These are phyloP conservation scores for Pilasporangium apinafurcum DNA, from an alignment of 352 stramenopile species.

Conservation along the genomic window DNA sequence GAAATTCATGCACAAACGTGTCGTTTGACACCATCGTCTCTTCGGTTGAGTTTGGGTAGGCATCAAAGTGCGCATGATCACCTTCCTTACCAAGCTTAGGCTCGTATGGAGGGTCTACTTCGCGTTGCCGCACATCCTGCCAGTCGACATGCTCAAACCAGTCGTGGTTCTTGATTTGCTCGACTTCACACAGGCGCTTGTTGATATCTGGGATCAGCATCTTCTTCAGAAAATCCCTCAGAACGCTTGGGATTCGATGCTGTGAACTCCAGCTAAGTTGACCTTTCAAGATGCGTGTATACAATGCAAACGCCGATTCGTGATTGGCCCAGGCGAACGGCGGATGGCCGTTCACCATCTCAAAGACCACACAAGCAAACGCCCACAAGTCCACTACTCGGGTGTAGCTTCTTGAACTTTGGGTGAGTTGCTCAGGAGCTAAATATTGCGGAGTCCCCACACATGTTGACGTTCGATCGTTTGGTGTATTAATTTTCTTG, in stretches of 20 bases:
- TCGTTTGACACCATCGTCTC: constrained; percentile 24
- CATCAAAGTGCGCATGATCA: constrained; percentile 60
- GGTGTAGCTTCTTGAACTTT: constrained; percentile 61
- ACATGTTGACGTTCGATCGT: constrained; percentile 42
- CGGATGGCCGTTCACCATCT: constrained; percentile 62
- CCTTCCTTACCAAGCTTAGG: constrained; percentile 30
- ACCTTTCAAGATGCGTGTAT: constrained; percentile 71
- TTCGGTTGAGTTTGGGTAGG: constrained; percentile 49
- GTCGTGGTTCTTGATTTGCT: constrained; percentile 42
- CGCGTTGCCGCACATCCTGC: constrained; percentile 31
- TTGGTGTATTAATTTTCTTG: constrained; percentile 21
- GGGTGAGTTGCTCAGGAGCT: constrained; percentile 65
- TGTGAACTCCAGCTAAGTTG: constrained; percentile 46
- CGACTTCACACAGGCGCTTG: constrained; percentile 40
- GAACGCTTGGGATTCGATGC: constrained; percentile 23
- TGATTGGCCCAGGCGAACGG: constrained; percentile 74
- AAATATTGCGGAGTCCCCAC: constrained; percentile 72
- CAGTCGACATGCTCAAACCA: constrained; percentile 73
- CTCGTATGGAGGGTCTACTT: constrained; percentile 39
- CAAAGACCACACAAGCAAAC: constrained; percentile 73
- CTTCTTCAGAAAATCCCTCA: constrained; percentile 55
- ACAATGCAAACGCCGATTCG: constrained; percentile 85
- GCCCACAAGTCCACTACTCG: constrained; percentile 82
- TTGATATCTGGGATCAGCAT: constrained; percentile 56
- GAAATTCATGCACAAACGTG: constrained; percentile 27